Conservation (phyloP, 106 monocot species). For the Dioscorea dumetorum region DNA sequence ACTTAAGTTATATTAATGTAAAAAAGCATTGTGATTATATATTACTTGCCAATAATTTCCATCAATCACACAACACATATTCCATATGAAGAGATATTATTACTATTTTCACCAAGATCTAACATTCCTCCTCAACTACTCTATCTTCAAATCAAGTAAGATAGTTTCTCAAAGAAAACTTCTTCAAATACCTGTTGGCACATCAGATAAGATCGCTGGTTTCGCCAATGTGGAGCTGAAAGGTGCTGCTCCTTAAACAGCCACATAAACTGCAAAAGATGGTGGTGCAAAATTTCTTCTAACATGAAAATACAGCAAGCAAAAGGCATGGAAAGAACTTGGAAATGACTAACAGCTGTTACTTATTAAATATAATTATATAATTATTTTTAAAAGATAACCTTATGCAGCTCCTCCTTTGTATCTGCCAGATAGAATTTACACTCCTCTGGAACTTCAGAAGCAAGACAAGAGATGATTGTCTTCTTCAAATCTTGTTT, state of each 20-base stretch:
- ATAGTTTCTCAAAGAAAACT: too few species aligned
- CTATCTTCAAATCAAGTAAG: too few species aligned
- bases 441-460: constrained; percentile 91
- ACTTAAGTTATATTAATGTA: too few species aligned
- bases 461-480: constrained; percentile 47
- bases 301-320: too few species aligned
- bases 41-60: too few species aligned
- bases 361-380: not conserved
- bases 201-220: constrained; percentile 64
- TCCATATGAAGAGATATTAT: too few species aligned
- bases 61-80: too few species aligned
- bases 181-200: constrained; percentile 55
- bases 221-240: constrained; percentile 84
- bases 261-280: constrained; percentile 77
- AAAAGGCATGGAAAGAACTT: not conserved
- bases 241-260: constrained; percentile 82
- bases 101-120: too few species aligned
- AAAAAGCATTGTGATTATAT: too few species aligned
- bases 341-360: not conserved
- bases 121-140: too few species aligned
- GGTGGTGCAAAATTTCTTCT: not conserved
- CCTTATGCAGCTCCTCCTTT: constrained; percentile 89
- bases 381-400: constrained; percentile 4
- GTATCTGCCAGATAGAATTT: constrained; percentile 77
- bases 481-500: constrained; percentile 70